phyloP scores from a whole-genome alignment of 78 protist genomes.

The Tieghemostelium lacteum region DNA sequence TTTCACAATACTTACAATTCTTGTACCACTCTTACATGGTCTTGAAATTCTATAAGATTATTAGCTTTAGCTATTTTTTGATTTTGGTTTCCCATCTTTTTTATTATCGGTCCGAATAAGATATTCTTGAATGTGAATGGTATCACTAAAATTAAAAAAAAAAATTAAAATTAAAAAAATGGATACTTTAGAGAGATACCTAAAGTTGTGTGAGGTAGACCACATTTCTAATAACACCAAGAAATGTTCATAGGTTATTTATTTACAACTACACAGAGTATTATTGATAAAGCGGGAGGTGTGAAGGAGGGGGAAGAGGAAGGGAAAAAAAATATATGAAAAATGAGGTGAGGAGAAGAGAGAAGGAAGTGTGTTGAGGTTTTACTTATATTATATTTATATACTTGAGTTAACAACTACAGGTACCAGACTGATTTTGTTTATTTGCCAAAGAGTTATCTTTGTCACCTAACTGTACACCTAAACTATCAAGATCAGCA shows the following conservation, averaged over 20 bases:
- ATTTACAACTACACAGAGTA: too few species aligned
- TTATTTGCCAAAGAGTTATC: background rate
- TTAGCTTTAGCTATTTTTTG: background rate
- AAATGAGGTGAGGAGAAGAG: too few species aligned
- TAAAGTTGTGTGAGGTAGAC: too few species aligned
- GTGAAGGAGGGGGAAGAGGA: too few species aligned
- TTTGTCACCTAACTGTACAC: constrained; percentile 42
- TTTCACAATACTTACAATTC: constrained; percentile 20
- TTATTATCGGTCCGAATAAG: background rate
- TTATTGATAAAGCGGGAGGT: too few species aligned
- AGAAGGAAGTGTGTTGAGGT: background rate
- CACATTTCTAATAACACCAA: too few species aligned
- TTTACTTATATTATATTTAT: background rate
- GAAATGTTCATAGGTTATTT: too few species aligned
- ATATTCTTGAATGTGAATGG: background rate
- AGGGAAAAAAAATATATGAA: too few species aligned
- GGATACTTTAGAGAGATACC: too few species aligned
- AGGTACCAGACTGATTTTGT: background rate
- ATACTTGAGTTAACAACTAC: background rate
- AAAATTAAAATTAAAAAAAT: too few species aligned
- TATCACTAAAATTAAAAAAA: too few species aligned
- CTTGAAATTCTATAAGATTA: constrained; percentile 3
- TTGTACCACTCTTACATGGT: background rate
- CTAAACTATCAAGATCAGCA: constrained; percentile 48
- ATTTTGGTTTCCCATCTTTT: background rate